A percentile compares a stretch with the other conserved stretches of the same genome.
Conservation (phyloP, 164 flowering plant species). For the Pachysandra terminalis region DNA sequence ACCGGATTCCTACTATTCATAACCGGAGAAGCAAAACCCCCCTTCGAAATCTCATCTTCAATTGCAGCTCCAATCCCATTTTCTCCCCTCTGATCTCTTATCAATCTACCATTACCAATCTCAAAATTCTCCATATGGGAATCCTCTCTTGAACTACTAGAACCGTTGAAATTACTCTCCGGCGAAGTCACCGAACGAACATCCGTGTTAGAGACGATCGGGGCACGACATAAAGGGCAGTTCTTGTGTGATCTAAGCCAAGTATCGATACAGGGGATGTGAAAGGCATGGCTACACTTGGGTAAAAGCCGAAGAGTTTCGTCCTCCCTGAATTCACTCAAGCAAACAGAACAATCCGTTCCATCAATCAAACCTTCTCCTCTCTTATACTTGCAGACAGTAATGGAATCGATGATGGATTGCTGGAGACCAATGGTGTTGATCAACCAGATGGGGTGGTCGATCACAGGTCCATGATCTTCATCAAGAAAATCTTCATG, state of each 20-base stretch:
- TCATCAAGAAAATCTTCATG: constrained; percentile 26
- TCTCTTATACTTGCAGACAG: too few relatives aligned
- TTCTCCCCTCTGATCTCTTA: background rate
- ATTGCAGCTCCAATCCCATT: constrained; percentile 1
- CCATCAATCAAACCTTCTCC: too few relatives aligned
- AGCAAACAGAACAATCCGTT: too few relatives aligned
- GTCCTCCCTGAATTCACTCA: too few relatives aligned
- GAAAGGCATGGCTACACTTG: constrained; percentile 48
- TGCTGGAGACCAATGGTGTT: constrained; percentile 42
- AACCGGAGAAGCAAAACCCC: background rate
- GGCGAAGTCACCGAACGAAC: background rate
- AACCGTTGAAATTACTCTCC: constrained; percentile 8
- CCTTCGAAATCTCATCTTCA: constrained; percentile 13
- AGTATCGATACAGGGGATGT: constrained; percentile 42
- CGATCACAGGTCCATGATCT: constrained; percentile 25
- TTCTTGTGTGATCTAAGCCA: constrained; percentile 55
- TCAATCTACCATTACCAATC: constrained; percentile 16
- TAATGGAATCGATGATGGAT: constrained; percentile 37
- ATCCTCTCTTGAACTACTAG: constrained; percentile 8
- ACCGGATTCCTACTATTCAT: constrained; percentile 17
- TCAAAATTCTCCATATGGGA: constrained; percentile 24
- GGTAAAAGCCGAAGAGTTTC: constrained; percentile 35
- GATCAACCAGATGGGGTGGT: constrained; percentile 48
- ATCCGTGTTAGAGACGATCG: constrained; percentile 19
- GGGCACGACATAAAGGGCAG: constrained; percentile 66